A percentile compares a stretch with the other conserved stretches of the same genome.
These are phyloP conservation scores for Alternaria novae-zelandiae DNA, from an alignment of 2,329 filamentous ascomycete genomes.

Conservation along the genomic window DNA sequence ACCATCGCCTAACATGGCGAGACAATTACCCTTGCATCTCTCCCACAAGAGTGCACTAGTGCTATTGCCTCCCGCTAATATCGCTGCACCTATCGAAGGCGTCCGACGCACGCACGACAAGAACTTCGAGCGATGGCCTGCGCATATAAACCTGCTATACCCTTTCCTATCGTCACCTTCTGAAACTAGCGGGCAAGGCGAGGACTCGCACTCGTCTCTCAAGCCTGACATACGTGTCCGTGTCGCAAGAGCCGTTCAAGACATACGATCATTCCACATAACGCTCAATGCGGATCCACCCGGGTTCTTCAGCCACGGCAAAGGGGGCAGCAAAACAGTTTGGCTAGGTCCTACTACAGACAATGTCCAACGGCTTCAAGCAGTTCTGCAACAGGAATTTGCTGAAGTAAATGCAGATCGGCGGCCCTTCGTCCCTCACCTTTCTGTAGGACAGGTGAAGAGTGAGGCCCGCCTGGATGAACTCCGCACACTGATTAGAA, in stretches of 20 bases:
- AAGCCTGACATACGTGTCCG: slow-evolving; percentile 29
- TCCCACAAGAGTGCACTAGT: slow-evolving; percentile 37
- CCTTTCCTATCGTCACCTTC: slow-evolving; percentile 35
- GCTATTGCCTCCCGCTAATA: slow-evolving; percentile 29
- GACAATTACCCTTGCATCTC: slow-evolving; percentile 22
- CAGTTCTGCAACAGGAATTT: slow-evolving; percentile 35
- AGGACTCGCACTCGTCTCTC: slow-evolving; percentile 5
- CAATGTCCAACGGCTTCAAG: slow-evolving; percentile 26
- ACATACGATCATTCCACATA: slow-evolving; percentile 25
- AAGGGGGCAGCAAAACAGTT: slow-evolving; percentile 29
- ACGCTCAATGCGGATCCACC: slow-evolving; percentile 27
- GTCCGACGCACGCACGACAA: slow-evolving; percentile 33
- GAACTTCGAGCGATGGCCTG: slow-evolving; percentile 37
- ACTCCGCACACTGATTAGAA: slow-evolving; percentile 22
- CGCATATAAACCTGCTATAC: slow-evolving; percentile 42
- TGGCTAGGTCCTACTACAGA: slow-evolving; percentile 31
- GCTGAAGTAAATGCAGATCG: slow-evolving; percentile 27
- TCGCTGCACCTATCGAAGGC: slow-evolving; percentile 33
- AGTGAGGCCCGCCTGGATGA: slow-evolving; percentile 15
- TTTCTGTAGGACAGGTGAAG: slow-evolving; percentile 35
- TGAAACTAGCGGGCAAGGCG: slow-evolving; percentile 9
- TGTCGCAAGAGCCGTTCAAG: slow-evolving; percentile 24
- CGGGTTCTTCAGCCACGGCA: slow-evolving; percentile 22
- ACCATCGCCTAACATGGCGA: slow-evolving; percentile 12
- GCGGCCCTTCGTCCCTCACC: slow-evolving; percentile 33